Evolutionary conservation across 2,329 filamentous ascomycete species (phyloP).

Genomic region (Coniochaeta sp.): DNA sequence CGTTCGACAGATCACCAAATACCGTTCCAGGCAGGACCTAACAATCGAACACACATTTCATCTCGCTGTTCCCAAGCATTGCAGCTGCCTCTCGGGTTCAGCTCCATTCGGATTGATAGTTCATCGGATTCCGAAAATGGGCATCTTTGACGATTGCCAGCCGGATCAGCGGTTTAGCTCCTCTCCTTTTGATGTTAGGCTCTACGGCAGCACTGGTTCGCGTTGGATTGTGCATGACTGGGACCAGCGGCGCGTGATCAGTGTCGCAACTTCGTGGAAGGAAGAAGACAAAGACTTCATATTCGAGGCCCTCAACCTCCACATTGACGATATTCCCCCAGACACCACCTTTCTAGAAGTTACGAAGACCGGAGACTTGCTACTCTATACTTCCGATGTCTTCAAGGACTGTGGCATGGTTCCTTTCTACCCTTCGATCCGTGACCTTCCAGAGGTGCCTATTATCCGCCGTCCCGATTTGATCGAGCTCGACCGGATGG

Average conservation of each 20-base stretch:
- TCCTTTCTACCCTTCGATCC: slow-evolving; percentile 6
- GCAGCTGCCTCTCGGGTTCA: too few relatives aligned
- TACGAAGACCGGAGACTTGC: neutral
- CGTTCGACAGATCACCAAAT: too few relatives aligned
- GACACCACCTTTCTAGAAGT: slow-evolving; percentile 5
- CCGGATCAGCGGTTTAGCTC: neutral
- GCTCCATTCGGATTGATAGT: too few relatives aligned
- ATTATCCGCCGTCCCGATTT: slow-evolving; percentile 6
- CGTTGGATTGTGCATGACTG: slow-evolving; percentile 4
- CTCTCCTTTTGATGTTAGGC: neutral
- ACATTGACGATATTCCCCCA: slow-evolving; percentile 7
- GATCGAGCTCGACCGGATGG: slow-evolving; percentile 7
- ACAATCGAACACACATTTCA: too few relatives aligned
- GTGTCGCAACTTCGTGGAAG: neutral
- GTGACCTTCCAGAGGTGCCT: neutral
- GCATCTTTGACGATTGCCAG: neutral
- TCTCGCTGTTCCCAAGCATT: too few relatives aligned
- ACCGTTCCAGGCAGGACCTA: too few relatives aligned
- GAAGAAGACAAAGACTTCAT: slow-evolving; percentile 6
- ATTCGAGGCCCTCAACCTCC: slow-evolving; percentile 3
- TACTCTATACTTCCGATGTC: slow-evolving; percentile 4
- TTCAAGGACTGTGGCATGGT: slow-evolving; percentile 4
- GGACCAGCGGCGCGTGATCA: slow-evolving; percentile 5
- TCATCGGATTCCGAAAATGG: neutral
- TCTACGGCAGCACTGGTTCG: neutral